Evolutionary conservation across 148 eudicot genomes (phyloP).

Genomic region (Amaranthus cruentus): DNA sequence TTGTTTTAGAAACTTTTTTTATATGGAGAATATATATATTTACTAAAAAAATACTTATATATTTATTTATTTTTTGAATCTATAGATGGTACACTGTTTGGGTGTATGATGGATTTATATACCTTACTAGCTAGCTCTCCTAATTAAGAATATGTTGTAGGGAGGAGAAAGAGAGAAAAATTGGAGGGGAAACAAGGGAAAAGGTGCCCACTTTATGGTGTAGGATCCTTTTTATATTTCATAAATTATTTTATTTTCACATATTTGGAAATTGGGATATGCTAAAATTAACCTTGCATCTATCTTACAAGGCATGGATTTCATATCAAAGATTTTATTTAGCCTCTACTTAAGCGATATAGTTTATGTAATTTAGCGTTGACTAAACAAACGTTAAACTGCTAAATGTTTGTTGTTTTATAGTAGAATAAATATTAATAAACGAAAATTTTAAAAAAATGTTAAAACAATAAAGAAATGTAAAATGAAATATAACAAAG

Average conservation of each 20-base stretch:
- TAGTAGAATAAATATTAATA: background rate
- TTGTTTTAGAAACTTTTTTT: background rate
- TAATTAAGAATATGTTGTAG: background rate
- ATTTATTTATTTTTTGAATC: constrained; percentile 1
- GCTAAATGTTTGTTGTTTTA: background rate
- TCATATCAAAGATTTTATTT: background rate
- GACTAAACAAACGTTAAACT: too few species aligned
- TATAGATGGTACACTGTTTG: constrained; percentile 28
- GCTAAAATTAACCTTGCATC: constrained; percentile 7
- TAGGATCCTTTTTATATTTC: constrained; percentile 29
- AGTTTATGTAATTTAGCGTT: too few species aligned
- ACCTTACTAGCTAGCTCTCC: constrained; percentile 38
- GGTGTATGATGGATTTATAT: constrained; percentile 36
- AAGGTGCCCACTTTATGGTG: constrained; percentile 23
- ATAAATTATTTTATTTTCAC: constrained; percentile 1
- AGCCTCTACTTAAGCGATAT: too few species aligned
- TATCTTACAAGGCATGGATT: background rate
- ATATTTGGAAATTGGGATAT: constrained; percentile 10
- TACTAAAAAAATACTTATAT: background rate
- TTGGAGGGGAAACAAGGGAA: background rate
- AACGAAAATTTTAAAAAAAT: too few species aligned
- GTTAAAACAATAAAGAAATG: too few species aligned
- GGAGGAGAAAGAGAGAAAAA: constrained; percentile 20
- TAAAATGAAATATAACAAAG: too few species aligned
- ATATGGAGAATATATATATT: background rate